Evolutionary conservation across 768 basidiomycete species (phyloP).

Genomic region (Suillus variegatus): DNA sequence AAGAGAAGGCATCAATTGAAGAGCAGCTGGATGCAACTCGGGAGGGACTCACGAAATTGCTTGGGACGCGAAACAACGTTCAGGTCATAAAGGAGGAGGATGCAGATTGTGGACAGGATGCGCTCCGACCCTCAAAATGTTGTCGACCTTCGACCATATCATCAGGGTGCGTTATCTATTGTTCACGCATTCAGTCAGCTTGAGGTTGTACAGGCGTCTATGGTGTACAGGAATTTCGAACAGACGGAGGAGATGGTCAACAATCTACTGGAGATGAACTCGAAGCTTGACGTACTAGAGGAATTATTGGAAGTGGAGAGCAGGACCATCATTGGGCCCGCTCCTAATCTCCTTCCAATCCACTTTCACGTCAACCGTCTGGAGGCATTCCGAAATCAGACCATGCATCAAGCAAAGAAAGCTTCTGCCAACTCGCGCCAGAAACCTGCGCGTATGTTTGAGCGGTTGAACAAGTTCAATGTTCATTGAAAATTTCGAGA

Average conservation of each 20-base stretch:
- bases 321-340: conserved; percentile 77
- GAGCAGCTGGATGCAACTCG: conserved; percentile 93
- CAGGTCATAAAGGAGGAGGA: conserved; percentile 84
- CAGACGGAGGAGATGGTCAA: conserved; percentile 95
- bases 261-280: conserved; percentile 90
- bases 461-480: conserved; percentile 80
- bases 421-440: conserved; percentile 65
- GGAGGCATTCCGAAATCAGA: conserved; percentile 92
- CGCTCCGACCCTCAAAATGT: conserved; percentile 74
- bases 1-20: conserved; percentile 94
- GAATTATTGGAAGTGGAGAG: conserved; percentile 76
- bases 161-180: conserved; percentile 64
- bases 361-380: conserved; percentile 93
- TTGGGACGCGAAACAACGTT: conserved; percentile 75
- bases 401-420: conserved; percentile 91
- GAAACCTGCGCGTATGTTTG: conserved; percentile 79
- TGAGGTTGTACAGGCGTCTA: conserved; percentile 72
- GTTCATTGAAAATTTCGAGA: conserved; percentile 81
- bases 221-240: conserved; percentile 93
- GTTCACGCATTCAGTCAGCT: background rate
- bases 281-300: conserved; percentile 77
- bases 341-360: conserved; percentile 84
- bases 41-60: conserved; percentile 81
- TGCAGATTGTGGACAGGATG: conserved; percentile 75
- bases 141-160: conserved; percentile 90